phyloP scores from a whole-genome alignment of 2,329 filamentous ascomycete species.

The Alternaria rosae region DNA sequence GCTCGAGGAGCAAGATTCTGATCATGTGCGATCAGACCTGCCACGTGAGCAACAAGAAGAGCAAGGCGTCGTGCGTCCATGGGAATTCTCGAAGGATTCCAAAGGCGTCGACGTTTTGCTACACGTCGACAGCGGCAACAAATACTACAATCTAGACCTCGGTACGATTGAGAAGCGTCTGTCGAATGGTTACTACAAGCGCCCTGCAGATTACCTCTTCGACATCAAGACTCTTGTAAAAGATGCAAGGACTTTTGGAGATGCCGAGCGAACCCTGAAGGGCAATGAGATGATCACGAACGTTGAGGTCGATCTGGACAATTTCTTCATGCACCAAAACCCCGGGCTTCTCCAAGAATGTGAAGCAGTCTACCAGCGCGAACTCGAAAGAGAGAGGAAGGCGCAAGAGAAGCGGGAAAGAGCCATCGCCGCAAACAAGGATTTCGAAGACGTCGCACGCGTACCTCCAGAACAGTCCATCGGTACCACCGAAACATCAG shows the following conservation, averaged over 20 bases:
- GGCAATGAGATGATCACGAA: slow-evolving; percentile 92
- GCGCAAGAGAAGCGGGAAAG: slow-evolving; percentile 63
- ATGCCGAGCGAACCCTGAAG: slow-evolving; percentile 81
- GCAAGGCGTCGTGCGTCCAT: slow-evolving; percentile 71
- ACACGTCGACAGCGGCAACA: slow-evolving; percentile 79
- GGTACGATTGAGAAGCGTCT: slow-evolving; percentile 94
- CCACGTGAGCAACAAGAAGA: slow-evolving; percentile 61
- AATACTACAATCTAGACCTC: slow-evolving; percentile 94
- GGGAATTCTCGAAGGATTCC: slow-evolving; percentile 79
- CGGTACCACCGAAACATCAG: slow-evolving; percentile 53
- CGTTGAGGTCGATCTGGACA: slow-evolving; percentile 89
- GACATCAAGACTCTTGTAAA: slow-evolving; percentile 86
- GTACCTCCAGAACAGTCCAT: slow-evolving; percentile 53
- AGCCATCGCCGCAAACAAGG: slow-evolving; percentile 47
- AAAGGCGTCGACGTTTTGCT: slow-evolving; percentile 78
- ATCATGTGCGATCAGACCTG: slow-evolving; percentile 66
- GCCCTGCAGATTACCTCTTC: slow-evolving; percentile 85
- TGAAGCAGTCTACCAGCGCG: slow-evolving; percentile 77
- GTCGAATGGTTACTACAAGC: slow-evolving; percentile 94
- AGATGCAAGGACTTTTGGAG: slow-evolving; percentile 83
- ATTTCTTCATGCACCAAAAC: slow-evolving; percentile 64
- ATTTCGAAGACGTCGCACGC: slow-evolving; percentile 50
- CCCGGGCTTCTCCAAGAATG: slow-evolving; percentile 69
- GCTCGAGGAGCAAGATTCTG: slow-evolving; percentile 82
- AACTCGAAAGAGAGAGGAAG: slow-evolving; percentile 69